Evolutionary conservation across 129 eudicot genomes (phyloP).

Genomic region (Saposhnikovia divaricata): DNA sequence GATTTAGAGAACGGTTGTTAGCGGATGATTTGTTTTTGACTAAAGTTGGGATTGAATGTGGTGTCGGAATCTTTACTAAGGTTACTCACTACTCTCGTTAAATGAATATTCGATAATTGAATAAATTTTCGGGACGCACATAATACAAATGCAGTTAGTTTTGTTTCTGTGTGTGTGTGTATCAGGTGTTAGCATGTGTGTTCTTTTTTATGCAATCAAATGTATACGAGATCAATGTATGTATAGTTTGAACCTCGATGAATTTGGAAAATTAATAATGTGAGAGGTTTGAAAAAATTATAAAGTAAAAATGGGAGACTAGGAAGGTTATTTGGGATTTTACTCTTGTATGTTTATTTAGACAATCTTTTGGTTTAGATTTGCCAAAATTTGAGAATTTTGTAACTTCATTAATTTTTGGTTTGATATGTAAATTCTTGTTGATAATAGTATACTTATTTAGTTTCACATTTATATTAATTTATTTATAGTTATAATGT

Average conservation of each 20-base stretch:
- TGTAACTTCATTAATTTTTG: background rate
- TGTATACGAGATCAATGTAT: background rate
- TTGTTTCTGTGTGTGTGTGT: background rate
- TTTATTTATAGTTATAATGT: no score
- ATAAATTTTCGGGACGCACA: no score
- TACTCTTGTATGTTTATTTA: no score
- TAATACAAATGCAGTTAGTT: no score
- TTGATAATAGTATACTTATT: background rate
- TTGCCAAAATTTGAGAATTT: background rate
- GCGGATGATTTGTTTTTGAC: conserved; percentile 93
- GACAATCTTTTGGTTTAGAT: background rate
- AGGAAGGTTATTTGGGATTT: background rate
- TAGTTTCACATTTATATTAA: background rate
- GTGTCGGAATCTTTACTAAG: conserved; percentile 89
- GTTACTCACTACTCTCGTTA: conserved; percentile 15
- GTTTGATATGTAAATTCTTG: background rate
- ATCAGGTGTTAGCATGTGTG: background rate
- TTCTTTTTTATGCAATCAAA: no score
- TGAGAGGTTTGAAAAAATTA: no score
- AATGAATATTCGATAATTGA: background rate
- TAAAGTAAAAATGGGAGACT: no score
- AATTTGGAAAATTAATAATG: no score
- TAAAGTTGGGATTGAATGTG: conserved; percentile 71
- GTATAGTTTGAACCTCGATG: no score
- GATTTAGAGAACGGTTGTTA: conserved; percentile 83